A percentile compares a stretch with the other conserved stretches of the same genome.
phyloP scores from a whole-genome alignment of 176 grass and related monocot genomes.

The Ampelocalamus luodianensis region DNA sequence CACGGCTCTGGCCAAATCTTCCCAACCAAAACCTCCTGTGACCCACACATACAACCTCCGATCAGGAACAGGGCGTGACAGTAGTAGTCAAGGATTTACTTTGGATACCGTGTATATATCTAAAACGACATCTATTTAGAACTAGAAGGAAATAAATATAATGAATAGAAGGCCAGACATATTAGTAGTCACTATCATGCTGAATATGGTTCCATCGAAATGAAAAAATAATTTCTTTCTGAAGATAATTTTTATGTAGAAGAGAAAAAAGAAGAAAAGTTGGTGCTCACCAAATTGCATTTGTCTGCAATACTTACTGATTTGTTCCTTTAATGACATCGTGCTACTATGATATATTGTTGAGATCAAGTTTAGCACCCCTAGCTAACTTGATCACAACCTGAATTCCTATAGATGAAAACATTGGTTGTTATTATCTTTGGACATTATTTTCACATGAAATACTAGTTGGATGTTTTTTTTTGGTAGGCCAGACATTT shows the following conservation, averaged over 20 bases:
- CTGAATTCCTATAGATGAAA: neutral
- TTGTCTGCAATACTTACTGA: neutral
- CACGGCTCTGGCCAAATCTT: no score
- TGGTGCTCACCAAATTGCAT: neutral
- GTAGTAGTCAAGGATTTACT: neutral
- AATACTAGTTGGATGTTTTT: neutral
- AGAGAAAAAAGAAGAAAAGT: neutral
- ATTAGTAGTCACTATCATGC: neutral
- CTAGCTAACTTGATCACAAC: neutral
- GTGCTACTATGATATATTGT: neutral
- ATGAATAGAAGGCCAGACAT: neutral
- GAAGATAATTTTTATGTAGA: neutral
- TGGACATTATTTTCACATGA: neutral
- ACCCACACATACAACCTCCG: no score
- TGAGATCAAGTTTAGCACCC: neutral
- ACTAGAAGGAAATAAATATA: neutral
- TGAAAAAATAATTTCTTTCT: neutral
- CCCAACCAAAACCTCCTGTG: no score
- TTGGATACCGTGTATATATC: neutral
- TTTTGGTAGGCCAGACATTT: neutral
- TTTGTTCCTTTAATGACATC: neutral
- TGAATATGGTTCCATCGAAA: neutral
- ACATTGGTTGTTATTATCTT: neutral
- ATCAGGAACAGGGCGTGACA: no score
- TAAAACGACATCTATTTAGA: neutral